These are phyloP conservation scores for Phylloporus sp. DNA, from an alignment of 768 basidiomycete genomes.

Conservation along the genomic window DNA sequence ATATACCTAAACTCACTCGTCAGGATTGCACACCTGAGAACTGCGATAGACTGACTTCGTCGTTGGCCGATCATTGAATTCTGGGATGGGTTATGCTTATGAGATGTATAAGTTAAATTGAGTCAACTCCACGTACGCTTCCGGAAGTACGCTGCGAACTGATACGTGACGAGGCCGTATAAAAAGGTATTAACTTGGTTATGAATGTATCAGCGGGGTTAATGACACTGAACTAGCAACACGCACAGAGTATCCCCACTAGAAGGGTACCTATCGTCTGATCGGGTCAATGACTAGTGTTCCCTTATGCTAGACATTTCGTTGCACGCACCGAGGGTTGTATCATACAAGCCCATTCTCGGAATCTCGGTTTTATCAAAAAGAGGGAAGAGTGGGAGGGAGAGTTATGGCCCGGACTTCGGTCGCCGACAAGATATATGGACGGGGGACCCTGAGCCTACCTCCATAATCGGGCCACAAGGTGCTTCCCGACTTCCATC, in stretches of 20 bases:
- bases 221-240: neutral
- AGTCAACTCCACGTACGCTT: constrained; percentile 2
- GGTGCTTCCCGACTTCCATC: neutral
- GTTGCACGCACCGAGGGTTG: constrained; percentile 6
- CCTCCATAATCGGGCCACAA: neutral
- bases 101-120: too few species aligned
- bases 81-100: neutral
- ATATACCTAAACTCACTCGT: constrained; percentile 2
- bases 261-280: constrained; percentile 15
- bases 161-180: constrained; percentile 41
- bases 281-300: neutral
- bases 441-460: neutral
- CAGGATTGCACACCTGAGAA: neutral
- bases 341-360: constrained; percentile 4
- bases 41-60: neutral
- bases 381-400: neutral
- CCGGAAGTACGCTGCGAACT: constrained; percentile 38
- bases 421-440: neutral
- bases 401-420: neutral
- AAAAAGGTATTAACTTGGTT: constrained; percentile 27
- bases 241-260: constrained; percentile 22
- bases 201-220: neutral
- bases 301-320: too few species aligned
- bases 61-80: constrained; percentile 11
- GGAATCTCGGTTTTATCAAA: neutral